Evolutionary conservation across 2,329 filamentous ascomycete species (phyloP), one percentile per base, ranked within the genome.

Genomic region (Ophidiomyces ophidiicola): DNA sequence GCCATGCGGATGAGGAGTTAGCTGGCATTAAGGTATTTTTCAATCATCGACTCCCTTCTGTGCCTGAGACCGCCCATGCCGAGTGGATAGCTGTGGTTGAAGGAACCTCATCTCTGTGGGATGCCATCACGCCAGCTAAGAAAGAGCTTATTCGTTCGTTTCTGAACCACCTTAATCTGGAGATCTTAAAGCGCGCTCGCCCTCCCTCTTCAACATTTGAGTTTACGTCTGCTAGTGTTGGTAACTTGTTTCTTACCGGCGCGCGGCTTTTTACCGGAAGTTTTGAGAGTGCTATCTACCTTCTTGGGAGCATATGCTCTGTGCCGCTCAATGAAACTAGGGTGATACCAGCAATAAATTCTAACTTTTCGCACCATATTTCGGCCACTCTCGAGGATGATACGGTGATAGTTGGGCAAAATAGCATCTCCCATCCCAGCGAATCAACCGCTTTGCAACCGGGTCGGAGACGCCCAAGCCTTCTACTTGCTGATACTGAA

Each of bases 301-400:
- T 96, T 2, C 71, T 96, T 3, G 82, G 81, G 36, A 82, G 80
- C 50, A 83, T 94, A 47, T 93, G 87, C 53, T 76, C 76, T n/a
- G 81, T 96, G 0, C 81, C 85, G 0, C 71, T 75, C 7, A 62
- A 66, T 30, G 70, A 77, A 36, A 76, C 90, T 4, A 72, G 77
- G 0, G 85, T 94, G 0, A 75, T 96, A 11, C 90, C 88, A 0
- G 85, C 83, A 3, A 83, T 96, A 50, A 93, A 94, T 66, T 86
- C 82, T 46, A 96, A 94, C 58, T 94, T 94, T 64, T 84, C 84
- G 0, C 83, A 93, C 53, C 88, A 96, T 60, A 96, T 96, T 49
- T 85, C 82, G 4, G 88, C 86, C 1, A 80, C 82, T 0, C 69
- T 96, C 0, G 66, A 68, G 12, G 75, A 94, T 55, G 85, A 82